phyloP scores from a whole-genome alignment of 139 green algal genomes.

The Auxenochlorella protothecoides region DNA sequence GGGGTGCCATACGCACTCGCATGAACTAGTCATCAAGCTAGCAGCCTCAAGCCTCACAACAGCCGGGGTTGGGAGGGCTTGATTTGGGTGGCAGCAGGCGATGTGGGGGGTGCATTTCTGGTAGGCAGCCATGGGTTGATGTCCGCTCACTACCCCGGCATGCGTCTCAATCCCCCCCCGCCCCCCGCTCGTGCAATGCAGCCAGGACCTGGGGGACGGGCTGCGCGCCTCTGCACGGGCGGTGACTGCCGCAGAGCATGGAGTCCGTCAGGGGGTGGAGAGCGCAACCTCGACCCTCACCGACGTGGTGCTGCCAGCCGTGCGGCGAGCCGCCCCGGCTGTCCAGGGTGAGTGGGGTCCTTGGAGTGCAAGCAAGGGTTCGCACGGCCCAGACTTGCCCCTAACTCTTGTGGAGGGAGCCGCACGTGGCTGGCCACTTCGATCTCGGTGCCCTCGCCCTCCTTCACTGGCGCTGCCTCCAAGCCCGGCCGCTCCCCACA shows the following conservation, averaged over 20 bases:
- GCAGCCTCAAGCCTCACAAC: neutral
- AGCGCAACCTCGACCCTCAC: conserved; percentile 5
- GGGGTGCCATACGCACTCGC: too few relatives aligned
- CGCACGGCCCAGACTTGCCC: too few relatives aligned
- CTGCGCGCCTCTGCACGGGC: conserved; percentile 25
- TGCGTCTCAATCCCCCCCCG: neutral
- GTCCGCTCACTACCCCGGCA: too few relatives aligned
- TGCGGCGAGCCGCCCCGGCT: neutral
- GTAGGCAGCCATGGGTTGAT: neutral
- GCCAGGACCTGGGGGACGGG: conserved; percentile 24
- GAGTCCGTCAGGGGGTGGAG: conserved; percentile 4
- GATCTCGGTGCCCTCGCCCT: neutral
- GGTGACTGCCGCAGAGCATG: conserved; percentile 13
- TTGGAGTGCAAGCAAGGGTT: neutral
- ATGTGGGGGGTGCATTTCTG: neutral
- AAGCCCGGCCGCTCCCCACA: neutral
- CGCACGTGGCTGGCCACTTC: neutral
- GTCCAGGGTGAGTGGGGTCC: conserved; percentile 1
- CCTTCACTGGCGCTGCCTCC: neutral
- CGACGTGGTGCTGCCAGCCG: conserved; percentile 7
- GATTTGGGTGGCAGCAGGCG: neutral
- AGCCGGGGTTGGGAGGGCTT: neutral
- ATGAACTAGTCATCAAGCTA: too few relatives aligned
- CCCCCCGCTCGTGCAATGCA: neutral
- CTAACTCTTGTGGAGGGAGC: too few relatives aligned